Base-by-base conservation (phyloP, 352 stramenopile genomes). In the Phytopythium aichiense region DNA sequence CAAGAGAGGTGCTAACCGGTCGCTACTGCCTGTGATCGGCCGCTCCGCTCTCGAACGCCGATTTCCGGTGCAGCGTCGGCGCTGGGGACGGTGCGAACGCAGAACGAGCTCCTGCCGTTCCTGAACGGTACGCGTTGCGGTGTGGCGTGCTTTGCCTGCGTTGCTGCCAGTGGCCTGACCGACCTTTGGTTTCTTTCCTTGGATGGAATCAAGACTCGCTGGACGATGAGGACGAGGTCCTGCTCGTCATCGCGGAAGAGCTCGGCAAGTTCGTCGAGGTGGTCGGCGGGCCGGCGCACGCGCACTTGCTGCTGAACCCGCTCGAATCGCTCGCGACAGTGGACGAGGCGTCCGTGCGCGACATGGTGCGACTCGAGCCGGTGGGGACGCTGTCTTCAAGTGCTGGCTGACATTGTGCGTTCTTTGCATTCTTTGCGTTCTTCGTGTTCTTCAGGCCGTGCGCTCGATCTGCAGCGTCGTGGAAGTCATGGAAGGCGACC, bases 141-240 rank as follows among this genome's bases (percentile, higher is more conserved):
- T 38, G 33, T 38, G 33, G 5, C 5, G 33, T 38, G 33, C 2
- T 12, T 38, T 5, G 2, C 33, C 11, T 38, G 5, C 11, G 33
- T 38, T 38, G 33, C 33, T 7, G 33, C 33, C 33, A 38, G 33
- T 38, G 7, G 5, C 7, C 33, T 38, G 11, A 38, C 33, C 33
- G 11, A 13, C 33, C 33, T 8, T 38, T 38, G 33, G 11, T 13
- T 12, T 8, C 49, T 12, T 68, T 53, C 35, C 63, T 52, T 48
- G 11, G 11, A n/a, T 48, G 42, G 42, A 28, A 64, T 48, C 53
- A 73, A 94, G 97, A 99, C 63, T 98, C 88, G 18, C 86, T 98
- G 20, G 97, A 99, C 66, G 97, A 99, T 63, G 96, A 99, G 68
- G 98, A 99, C 73, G 96, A 99, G 71, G 95, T 99, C 35, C 73